A percentile compares a stretch with the other conserved stretches of the same genome.
phyloP scores from a whole-genome alignment of 1,284 basidiomycete species.

The Trametes polyzona region DNA sequence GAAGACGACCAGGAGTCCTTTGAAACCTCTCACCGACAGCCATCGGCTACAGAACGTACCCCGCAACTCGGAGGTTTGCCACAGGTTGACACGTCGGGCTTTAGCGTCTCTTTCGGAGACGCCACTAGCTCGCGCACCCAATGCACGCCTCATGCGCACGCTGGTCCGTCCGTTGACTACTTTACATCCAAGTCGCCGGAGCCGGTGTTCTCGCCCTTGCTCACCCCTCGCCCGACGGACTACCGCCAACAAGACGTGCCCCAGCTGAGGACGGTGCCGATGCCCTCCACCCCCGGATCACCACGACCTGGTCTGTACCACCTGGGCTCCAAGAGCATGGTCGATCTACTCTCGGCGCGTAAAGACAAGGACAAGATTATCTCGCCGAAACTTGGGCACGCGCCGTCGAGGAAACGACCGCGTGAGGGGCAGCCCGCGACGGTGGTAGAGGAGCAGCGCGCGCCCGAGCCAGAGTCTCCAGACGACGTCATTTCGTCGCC shows the following conservation, averaged over 20 bases:
- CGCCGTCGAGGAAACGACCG: conserved; percentile 8
- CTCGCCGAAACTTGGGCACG: conserved; percentile 21
- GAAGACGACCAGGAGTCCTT: conserved; percentile 41
- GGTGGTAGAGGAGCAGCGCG: conserved; percentile 15
- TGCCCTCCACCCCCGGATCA: conserved; percentile 25
- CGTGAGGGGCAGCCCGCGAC: conserved; percentile 12
- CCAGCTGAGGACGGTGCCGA: conserved; percentile 18
- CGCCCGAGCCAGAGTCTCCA: conserved; percentile 20
- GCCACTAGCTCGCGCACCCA: conserved; percentile 12
- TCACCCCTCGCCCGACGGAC: conserved; percentile 43
- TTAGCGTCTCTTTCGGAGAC: conserved; percentile 24
- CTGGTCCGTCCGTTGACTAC: conserved; percentile 32
- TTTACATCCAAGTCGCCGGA: conserved; percentile 33
- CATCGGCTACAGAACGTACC: conserved; percentile 19
- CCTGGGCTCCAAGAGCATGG: conserved; percentile 63
- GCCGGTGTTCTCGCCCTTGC: conserved; percentile 22
- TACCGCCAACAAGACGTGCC: conserved; percentile 13
- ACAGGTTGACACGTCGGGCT: conserved; percentile 28
- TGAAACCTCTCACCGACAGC: conserved; percentile 17
- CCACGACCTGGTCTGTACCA: conserved; percentile 58
- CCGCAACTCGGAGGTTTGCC: conserved; percentile 26
- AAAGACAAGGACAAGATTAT: conserved; percentile 33
- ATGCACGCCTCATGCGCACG: conserved; percentile 19
- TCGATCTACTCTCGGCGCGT: conserved; percentile 47
- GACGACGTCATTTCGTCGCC: conserved; percentile 29